A percentile compares a stretch with the other conserved stretches of the same genome.
phyloP scores from a whole-genome alignment of 2,329 filamentous ascomycete species.

The Fusarium tupiense region DNA sequence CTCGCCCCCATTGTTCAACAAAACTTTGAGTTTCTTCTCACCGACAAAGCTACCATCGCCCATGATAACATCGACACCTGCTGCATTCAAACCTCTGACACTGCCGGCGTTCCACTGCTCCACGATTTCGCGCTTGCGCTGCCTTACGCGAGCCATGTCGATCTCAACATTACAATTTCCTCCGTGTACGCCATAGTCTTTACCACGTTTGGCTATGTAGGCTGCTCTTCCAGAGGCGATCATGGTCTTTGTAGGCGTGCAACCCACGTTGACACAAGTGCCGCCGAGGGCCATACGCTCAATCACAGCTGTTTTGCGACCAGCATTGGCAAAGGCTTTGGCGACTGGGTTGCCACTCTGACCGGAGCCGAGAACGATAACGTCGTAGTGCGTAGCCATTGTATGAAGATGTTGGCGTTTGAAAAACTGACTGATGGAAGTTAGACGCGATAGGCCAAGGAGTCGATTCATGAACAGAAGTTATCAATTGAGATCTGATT shows the following conservation, averaged over 20 bases:
- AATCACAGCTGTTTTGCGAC: slow-evolving; percentile 56
- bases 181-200: slow-evolving; percentile 57
- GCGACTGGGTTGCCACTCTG: slow-evolving; percentile 62
- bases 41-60: slow-evolving; percentile 57
- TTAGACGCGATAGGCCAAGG: not conserved
- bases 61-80: slow-evolving; percentile 57
- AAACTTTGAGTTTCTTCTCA: slow-evolving; percentile 51
- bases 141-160: slow-evolving; percentile 60
- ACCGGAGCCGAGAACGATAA: slow-evolving; percentile 62
- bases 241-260: slow-evolving; percentile 67
- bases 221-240: slow-evolving; percentile 62
- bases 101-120: slow-evolving; percentile 58
- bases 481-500: not conserved
- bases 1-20: slow-evolving; percentile 44
- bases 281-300: slow-evolving; percentile 62
- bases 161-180: slow-evolving; percentile 46
- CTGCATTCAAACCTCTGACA: slow-evolving; percentile 52
- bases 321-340: slow-evolving; percentile 55
- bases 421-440: not conserved
- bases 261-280: slow-evolving; percentile 64
- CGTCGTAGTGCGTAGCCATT: slow-evolving; percentile 41
- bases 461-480: slow-evolving; percentile 21
- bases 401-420: slow-evolving; percentile 1
- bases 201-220: slow-evolving; percentile 53
- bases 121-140: slow-evolving; percentile 65